These are phyloP conservation scores for Fistulifera pelliculosa DNA, from an alignment of 108 stramenopile genomes.

Conservation along the genomic window DNA sequence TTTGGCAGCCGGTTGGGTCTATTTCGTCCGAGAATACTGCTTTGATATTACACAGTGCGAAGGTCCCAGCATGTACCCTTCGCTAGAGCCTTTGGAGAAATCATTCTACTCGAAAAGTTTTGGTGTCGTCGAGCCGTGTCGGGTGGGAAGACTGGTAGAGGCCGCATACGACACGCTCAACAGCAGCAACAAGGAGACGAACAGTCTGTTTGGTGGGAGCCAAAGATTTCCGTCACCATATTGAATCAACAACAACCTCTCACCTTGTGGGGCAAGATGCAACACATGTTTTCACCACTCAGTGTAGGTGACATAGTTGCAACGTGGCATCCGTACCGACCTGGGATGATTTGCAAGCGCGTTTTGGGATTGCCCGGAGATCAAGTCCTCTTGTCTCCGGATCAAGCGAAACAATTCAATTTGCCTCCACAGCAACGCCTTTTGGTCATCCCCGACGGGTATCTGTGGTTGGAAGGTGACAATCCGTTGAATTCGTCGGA, in stretches of 20 bases:
- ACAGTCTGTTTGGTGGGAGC: slow-evolving; percentile 25
- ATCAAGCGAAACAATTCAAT: slow-evolving; percentile 6
- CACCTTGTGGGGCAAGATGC: slow-evolving; percentile 18
- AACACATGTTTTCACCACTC: slow-evolving; percentile 39
- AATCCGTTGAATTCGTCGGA: slow-evolving; percentile 79
- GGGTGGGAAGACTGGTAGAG: slow-evolving; percentile 23
- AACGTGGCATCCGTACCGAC: slow-evolving; percentile 63
- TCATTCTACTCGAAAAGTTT: slow-evolving; percentile 71
- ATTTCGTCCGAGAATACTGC: slow-evolving; percentile 62
- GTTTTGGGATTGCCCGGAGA: slow-evolving; percentile 89
- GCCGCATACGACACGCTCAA: slow-evolving; percentile 15
- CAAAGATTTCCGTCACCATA: slow-evolving; percentile 31
- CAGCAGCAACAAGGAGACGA: slow-evolving; percentile 2
- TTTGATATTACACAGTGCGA: slow-evolving; percentile 63
- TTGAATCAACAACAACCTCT: slow-evolving; percentile 7
- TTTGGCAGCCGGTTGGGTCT: slow-evolving; percentile 42
- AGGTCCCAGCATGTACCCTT: slow-evolving; percentile 90
- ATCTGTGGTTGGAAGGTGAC: slow-evolving; percentile 93
- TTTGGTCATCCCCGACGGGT: slow-evolving; percentile 70
- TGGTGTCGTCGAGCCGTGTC: slow-evolving; percentile 49
- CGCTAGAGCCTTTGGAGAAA: slow-evolving; percentile 60
- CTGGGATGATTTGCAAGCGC: slow-evolving; percentile 88
- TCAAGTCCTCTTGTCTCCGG: slow-evolving; percentile 25
- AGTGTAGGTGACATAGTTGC: slow-evolving; percentile 85
- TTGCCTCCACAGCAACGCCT: background rate